Conservation (phyloP, 352 stramenopile genomes). For the Pythium chondricola region DNA sequence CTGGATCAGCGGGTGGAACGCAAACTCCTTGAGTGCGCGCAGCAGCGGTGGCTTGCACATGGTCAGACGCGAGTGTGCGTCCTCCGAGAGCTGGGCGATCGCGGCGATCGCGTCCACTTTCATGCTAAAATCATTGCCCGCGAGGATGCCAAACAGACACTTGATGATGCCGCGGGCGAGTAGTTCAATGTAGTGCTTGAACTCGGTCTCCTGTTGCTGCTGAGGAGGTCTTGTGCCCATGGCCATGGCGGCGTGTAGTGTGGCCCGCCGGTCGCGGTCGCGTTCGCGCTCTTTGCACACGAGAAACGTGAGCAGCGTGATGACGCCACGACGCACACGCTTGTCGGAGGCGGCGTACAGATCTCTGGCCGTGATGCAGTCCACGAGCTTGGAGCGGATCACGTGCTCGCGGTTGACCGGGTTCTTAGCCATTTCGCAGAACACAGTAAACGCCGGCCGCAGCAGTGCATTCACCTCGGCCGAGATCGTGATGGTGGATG, state of each 20-base stretch:
- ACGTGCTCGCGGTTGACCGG: conserved; percentile 45
- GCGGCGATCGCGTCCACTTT: conserved; percentile 63
- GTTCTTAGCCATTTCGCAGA: conserved; percentile 60
- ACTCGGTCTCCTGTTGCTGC: conserved; percentile 31
- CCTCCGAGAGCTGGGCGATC: conserved; percentile 59
- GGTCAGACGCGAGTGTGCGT: conserved; percentile 53
- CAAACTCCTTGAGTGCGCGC: conserved; percentile 49
- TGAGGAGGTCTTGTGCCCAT: too few relatives aligned
- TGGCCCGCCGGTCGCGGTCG: conserved; percentile 7
- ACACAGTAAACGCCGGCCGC: conserved; percentile 42
- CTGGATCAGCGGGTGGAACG: conserved; percentile 51
- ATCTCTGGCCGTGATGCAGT: conserved; percentile 41
- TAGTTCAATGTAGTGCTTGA: conserved; percentile 70
- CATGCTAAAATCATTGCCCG: conserved; percentile 63
- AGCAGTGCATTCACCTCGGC: conserved; percentile 23
- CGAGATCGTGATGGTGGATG: conserved; percentile 5
- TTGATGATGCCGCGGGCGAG: conserved; percentile 64
- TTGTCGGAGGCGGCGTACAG: conserved; percentile 62
- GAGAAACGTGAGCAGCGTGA: conserved; percentile 49
- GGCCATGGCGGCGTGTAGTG: background rate
- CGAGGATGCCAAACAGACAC: conserved; percentile 61
- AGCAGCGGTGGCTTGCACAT: conserved; percentile 67
- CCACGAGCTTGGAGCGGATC: conserved; percentile 54
- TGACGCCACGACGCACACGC: conserved; percentile 44
- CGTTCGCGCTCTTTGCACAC: conserved; percentile 54